These are phyloP conservation scores for Jackrogersella multiformis DNA, from an alignment of 495 filamentous ascomycete species.

Conservation along the genomic window DNA sequence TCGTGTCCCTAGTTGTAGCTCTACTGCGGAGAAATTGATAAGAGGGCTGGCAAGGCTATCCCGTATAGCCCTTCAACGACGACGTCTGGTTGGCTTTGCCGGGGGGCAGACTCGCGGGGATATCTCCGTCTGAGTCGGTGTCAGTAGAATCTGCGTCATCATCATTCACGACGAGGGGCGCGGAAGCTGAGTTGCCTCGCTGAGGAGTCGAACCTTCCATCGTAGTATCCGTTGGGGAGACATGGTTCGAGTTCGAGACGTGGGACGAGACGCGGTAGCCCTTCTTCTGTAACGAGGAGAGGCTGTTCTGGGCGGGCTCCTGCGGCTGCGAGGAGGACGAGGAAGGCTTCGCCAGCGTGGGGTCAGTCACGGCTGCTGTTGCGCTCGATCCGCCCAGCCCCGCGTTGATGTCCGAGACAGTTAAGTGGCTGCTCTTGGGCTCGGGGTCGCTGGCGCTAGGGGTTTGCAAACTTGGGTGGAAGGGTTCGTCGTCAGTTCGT, in stretches of 20 bases:
- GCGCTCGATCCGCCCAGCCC: slow-evolving; percentile 45
- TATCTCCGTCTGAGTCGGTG: slow-evolving; percentile 51
- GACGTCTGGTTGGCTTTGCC: slow-evolving; percentile 9
- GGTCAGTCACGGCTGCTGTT: slow-evolving; percentile 47
- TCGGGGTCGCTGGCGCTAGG: slow-evolving; percentile 41
- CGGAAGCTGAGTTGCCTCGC: slow-evolving; percentile 33
- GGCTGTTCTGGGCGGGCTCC: slow-evolving; percentile 25
- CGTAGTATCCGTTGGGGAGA: slow-evolving; percentile 8
- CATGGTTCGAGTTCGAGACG: slow-evolving; percentile 9
- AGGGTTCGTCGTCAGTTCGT: slow-evolving; percentile 32
- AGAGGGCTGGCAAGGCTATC: background rate
- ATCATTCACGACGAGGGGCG: slow-evolving; percentile 36
- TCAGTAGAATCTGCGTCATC: slow-evolving; percentile 39
- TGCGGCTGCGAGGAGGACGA: background rate
- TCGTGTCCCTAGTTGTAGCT: background rate
- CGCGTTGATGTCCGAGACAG: slow-evolving; percentile 45
- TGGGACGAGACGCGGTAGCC: slow-evolving; percentile 45
- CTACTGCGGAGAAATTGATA: background rate
- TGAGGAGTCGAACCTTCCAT: slow-evolving; percentile 9
- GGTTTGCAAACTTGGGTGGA: slow-evolving; percentile 3
- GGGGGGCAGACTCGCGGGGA: slow-evolving; percentile 53
- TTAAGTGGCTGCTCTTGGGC: slow-evolving; percentile 40
- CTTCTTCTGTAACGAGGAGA: slow-evolving; percentile 38
- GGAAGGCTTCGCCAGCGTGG: slow-evolving; percentile 37
- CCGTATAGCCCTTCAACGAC: slow-evolving; percentile 2